Conservation (phyloP, 2,329 filamentous ascomycete species). For the Eutypella sp. region DNA sequence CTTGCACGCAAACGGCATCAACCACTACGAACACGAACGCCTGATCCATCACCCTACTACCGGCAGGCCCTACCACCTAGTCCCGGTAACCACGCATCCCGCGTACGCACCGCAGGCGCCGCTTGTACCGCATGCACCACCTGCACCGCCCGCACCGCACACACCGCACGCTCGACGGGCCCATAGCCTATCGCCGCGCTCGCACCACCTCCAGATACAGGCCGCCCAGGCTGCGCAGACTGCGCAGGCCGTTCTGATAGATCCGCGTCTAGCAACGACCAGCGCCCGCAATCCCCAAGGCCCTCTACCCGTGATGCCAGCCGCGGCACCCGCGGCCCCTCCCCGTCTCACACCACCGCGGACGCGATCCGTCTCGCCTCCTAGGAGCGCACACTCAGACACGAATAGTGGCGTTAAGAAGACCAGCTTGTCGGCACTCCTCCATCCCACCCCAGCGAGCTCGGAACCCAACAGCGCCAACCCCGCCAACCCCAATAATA, state of each 20-base stretch:
- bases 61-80: conserved; percentile 19
- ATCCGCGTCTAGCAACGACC: conserved; percentile 30
- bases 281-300: conserved; percentile 35
- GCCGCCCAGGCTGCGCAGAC: conserved; percentile 36
- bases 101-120: background rate
- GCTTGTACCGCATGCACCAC: background rate
- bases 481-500: conserved; percentile 34
- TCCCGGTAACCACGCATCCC: conserved; percentile 25
- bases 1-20: conserved; percentile 17
- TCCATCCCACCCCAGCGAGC: conserved; percentile 45
- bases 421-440: conserved; percentile 42
- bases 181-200: conserved; percentile 32
- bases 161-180: background rate
- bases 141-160: background rate
- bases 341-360: conserved; percentile 38
- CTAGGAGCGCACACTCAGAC: conserved; percentile 36
- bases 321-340: conserved; percentile 29
- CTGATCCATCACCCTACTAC: conserved; percentile 13
- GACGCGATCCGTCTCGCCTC: conserved; percentile 45
- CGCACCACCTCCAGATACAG: conserved; percentile 40
- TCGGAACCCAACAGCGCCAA: conserved; percentile 44
- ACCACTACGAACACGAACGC: conserved; percentile 19
- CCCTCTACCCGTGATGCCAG: conserved; percentile 37
- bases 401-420: conserved; percentile 27
- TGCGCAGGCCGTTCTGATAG: conserved; percentile 35